phyloP scores from a whole-genome alignment of 2,329 filamentous ascomycete species.

The Lecanicillium sp. region DNA sequence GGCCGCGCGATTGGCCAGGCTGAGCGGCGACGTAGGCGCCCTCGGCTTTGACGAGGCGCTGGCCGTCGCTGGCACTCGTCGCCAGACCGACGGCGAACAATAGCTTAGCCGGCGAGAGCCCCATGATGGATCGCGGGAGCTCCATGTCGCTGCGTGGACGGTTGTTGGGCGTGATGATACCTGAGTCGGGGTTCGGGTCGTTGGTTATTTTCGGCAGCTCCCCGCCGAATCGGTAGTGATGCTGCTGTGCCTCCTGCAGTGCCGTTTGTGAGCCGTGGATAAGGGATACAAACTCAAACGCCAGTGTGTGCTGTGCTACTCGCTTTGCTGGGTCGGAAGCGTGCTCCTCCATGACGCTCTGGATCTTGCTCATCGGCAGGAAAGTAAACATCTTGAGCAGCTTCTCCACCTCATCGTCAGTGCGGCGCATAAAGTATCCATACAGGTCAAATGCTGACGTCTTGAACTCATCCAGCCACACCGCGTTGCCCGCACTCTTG shows the following conservation, averaged over 20 bases:
- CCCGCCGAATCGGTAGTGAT: conserved; percentile 39
- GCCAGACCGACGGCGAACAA: conserved; percentile 53
- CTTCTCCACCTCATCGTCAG: conserved; percentile 72
- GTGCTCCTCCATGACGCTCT: conserved; percentile 60
- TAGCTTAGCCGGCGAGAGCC: conserved; percentile 48
- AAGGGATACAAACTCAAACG: conserved; percentile 71
- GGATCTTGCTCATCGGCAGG: conserved; percentile 62
- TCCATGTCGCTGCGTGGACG: conserved; percentile 45
- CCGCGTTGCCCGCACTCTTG: conserved; percentile 86
- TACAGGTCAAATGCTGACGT: conserved; percentile 83
- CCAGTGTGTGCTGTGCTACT: conserved; percentile 73
- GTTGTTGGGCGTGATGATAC: conserved; percentile 34
- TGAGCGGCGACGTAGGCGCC: conserved; percentile 54
- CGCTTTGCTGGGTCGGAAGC: conserved; percentile 59
- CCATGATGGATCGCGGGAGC: conserved; percentile 50
- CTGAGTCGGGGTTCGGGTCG: conserved; percentile 19
- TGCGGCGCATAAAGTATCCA: conserved; percentile 75
- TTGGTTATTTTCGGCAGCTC: conserved; percentile 21
- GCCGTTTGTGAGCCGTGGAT: conserved; percentile 65
- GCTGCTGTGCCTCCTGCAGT: conserved; percentile 47
- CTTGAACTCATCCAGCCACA: conserved; percentile 82
- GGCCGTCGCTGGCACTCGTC: conserved; percentile 45
- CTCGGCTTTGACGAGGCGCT: conserved; percentile 44
- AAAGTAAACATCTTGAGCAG: conserved; percentile 91
- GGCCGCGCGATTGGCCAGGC: conserved; percentile 33